These are phyloP conservation scores for Moniliophthora roreri DNA, from an alignment of 1,284 basidiomycete genomes.

Conservation along the genomic window DNA sequence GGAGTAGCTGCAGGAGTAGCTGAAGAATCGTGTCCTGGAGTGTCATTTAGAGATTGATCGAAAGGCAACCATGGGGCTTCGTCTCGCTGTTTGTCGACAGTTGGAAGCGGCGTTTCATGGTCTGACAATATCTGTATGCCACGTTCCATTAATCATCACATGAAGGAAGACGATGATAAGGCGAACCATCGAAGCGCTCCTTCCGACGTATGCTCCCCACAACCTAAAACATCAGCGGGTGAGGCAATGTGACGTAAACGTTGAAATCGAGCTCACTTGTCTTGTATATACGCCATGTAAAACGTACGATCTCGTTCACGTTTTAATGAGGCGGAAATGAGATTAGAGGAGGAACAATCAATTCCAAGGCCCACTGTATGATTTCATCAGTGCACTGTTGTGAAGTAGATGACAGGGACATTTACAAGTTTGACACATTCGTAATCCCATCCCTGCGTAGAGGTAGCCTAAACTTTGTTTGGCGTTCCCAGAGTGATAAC, in stretches of 20 bases:
- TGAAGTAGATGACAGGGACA: conserved; percentile 12
- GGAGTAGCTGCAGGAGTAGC: too few species aligned
- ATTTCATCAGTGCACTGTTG: neutral
- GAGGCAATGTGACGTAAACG: too few species aligned
- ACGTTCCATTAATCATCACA: too few species aligned
- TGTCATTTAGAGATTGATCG: neutral
- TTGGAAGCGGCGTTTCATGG: neutral
- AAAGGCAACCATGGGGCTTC: neutral
- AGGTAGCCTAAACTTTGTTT: conserved; percentile 59
- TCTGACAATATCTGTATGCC: too few species aligned
- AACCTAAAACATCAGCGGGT: neutral
- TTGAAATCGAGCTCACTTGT: neutral
- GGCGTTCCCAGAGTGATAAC: conserved; percentile 55
- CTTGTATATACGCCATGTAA: conserved; percentile 1
- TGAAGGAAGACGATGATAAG: too few species aligned
- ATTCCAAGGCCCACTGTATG: conserved; percentile 53
- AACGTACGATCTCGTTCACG: neutral
- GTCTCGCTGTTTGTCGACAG: neutral
- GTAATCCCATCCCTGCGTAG: conserved; percentile 52
- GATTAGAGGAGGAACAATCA: conserved; percentile 43
- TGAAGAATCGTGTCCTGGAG: neutral
- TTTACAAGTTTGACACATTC: conserved; percentile 26
- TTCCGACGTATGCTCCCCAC: neutral
- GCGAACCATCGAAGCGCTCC: neutral
- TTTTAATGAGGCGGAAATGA: neutral